phyloP scores from a whole-genome alignment of 1,284 basidiomycete species.

The Pseudozyma sp. region DNA sequence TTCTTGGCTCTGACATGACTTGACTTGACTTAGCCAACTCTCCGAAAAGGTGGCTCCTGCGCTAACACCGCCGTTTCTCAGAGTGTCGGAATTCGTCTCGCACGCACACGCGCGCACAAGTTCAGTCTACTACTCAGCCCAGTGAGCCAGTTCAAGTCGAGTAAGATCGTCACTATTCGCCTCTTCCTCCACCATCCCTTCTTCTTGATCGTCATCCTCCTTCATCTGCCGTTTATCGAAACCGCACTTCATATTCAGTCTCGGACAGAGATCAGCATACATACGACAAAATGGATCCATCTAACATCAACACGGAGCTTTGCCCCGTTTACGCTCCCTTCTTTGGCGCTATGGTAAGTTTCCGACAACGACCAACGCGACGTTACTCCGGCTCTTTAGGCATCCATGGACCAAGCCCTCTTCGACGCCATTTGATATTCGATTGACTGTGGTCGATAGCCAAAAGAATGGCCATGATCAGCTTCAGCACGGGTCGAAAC shows the following conservation, averaged over 20 bases:
- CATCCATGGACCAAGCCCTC: too few relatives aligned
- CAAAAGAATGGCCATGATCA: too few relatives aligned
- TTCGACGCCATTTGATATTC: too few relatives aligned
- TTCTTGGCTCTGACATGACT: background rate
- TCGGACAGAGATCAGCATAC: conserved; percentile 1
- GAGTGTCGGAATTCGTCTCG: conserved; percentile 13
- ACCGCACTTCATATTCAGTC: conserved; percentile 1
- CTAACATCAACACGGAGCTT: conserved; percentile 64
- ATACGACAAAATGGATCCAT: conserved; percentile 52
- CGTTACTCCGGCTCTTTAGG: background rate
- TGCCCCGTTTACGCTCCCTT: conserved; percentile 79
- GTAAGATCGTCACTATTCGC: background rate
- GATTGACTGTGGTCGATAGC: too few relatives aligned
- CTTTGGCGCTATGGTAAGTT: conserved; percentile 90
- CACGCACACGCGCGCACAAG: conserved; percentile 25
- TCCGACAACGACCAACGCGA: background rate
- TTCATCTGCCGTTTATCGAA: background rate
- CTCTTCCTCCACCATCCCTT: conserved; percentile 21
- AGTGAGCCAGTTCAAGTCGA: background rate
- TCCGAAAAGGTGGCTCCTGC: conserved; percentile 40
- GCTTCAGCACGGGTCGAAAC: too few relatives aligned
- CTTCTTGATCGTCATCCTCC: conserved; percentile 9
- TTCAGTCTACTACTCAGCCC: conserved; percentile 8
- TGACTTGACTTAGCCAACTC: conserved; percentile 15
- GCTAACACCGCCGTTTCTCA: conserved; percentile 7